Conservation (phyloP, 352 stramenopile genomes). For the Phytophthora foliorum region DNA sequence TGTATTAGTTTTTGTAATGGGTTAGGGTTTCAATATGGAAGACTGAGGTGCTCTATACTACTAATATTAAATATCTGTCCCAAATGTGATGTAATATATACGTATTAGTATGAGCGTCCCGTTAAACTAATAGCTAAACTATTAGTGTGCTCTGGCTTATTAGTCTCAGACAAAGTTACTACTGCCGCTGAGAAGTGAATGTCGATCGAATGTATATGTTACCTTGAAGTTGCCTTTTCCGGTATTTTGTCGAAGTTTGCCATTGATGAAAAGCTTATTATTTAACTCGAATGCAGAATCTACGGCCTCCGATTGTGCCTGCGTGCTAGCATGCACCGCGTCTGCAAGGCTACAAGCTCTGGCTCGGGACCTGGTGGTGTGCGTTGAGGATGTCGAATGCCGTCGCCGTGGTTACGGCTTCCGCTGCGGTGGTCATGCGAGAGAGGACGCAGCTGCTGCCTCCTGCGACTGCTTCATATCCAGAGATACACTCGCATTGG, state of each 20-base stretch:
- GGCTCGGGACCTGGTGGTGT: slow-evolving; percentile 21
- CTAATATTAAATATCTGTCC: too few species aligned
- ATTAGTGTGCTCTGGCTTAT: too few species aligned
- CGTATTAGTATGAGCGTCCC: too few species aligned
- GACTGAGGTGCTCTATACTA: too few species aligned
- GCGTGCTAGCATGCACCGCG: neutral
- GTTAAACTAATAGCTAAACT: too few species aligned
- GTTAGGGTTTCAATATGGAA: too few species aligned
- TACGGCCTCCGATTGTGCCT: neutral
- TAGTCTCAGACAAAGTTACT: too few species aligned
- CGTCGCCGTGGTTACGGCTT: slow-evolving; percentile 18
- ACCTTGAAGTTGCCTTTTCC: slow-evolving; percentile 1
- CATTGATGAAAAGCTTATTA: too few species aligned
- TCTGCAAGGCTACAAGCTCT: slow-evolving; percentile 10
- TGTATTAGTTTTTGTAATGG: too few species aligned
- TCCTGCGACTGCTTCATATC: slow-evolving; percentile 44
- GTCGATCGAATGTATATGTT: neutral
- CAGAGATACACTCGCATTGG: slow-evolving; percentile 54
- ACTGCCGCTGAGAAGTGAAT: neutral
- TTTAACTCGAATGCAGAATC: neutral
- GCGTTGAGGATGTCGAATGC: slow-evolving; percentile 27
- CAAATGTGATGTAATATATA: too few species aligned
- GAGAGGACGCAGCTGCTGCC: slow-evolving; percentile 47
- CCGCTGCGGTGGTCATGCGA: slow-evolving; percentile 16
- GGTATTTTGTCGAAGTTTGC: neutral